Base-by-base conservation (phyloP, 345 rosid genomes). In the Brassica nigra region DNA sequence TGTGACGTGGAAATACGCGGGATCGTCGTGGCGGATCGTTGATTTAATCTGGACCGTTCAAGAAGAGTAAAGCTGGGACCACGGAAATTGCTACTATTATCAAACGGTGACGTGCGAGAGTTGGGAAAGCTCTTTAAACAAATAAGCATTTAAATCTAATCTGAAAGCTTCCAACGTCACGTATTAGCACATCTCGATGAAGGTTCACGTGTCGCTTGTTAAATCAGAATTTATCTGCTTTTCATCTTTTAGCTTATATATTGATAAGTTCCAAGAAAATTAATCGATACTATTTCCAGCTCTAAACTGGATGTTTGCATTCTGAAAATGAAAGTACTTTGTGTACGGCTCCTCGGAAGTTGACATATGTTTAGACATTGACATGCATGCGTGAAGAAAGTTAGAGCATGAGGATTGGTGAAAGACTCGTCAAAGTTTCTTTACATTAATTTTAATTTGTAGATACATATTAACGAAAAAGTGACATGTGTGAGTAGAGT, bases 1-100 rank as follows among this genome's bases (percentile, higher is more conserved):
- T 68, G 75, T 74, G 79, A 80, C 83, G 83, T 68, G 83, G 79
- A 74, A 34, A 62, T 74, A 68, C 75, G 78, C 59, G 78, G 62
- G 27, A 80, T 62, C 71, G 71, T 68, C 83, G 78, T 79, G 74
- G 69, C 70, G 18, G 70, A 67, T 78, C 31, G 10, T 15, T 18
- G 80, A 33, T 52, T 0, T 15, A 8, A 78, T 78, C 77, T 72
- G 30, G 29, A 28, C 18, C 68, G 73, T 73, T 4, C 3, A 78
- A 36, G 6, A 47, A 4, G 62, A 20, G 52, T 14, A 11, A 16
- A 3, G 64, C n/a, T 70, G 58, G 65, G 71, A n/a, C 18, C 57
- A 7, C 18, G 57, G n/a, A 31, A 49, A 14, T 49, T 14, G 57
- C 2, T 54, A 29, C 55, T 72, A 30, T 72, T 33, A 49, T 37